Conservation (phyloP, 2,329 filamentous ascomycete species). For the Didymella sp. region DNA sequence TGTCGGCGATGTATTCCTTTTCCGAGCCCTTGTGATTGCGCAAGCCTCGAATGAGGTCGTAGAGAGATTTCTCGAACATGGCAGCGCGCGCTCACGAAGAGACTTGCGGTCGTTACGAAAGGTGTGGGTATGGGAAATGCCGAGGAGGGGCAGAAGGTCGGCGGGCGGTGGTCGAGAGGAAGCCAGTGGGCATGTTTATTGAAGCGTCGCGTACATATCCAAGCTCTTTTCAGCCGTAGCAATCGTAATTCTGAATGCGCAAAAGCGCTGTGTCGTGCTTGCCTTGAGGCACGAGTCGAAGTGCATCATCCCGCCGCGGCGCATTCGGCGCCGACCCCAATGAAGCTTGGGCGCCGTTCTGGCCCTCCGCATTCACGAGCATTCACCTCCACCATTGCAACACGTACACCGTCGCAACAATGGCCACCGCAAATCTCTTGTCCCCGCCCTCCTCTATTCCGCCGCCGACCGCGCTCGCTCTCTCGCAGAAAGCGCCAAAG, state of each 20-base stretch:
- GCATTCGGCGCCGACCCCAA: conserved; percentile 5
- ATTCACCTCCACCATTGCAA: conserved; percentile 10
- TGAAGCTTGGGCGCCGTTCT: conserved; percentile 20
- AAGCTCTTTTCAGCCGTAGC: background rate
- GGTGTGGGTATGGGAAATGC: conserved; percentile 2
- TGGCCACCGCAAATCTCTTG: conserved; percentile 49
- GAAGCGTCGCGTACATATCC: conserved; percentile 16
- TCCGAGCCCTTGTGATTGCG: conserved; percentile 95
- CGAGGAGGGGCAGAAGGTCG: conserved; percentile 14
- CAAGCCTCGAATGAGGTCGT: conserved; percentile 96
- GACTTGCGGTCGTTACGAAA: background rate
- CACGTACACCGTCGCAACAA: conserved; percentile 21
- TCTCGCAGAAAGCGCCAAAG: conserved; percentile 56
- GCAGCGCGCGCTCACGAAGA: conserved; percentile 17
- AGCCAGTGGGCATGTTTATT: conserved; percentile 46
- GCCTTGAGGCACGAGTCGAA: background rate
- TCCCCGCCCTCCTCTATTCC: conserved; percentile 50
- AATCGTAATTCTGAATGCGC: background rate
- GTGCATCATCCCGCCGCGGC: conserved; percentile 13
- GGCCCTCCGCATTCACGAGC: conserved; percentile 20
- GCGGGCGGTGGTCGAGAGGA: conserved; percentile 27
- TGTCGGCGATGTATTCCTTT: conserved; percentile 92
- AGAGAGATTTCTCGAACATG: conserved; percentile 99
- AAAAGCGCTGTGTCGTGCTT: conserved; percentile 10
- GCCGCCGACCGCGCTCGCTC: conserved; percentile 52